Percentiles rank a stretch among this genome's conserved stretches.
Evolutionary conservation across 768 basidiomycete species (phyloP).

Genomic region (Calocera viscosa): DNA sequence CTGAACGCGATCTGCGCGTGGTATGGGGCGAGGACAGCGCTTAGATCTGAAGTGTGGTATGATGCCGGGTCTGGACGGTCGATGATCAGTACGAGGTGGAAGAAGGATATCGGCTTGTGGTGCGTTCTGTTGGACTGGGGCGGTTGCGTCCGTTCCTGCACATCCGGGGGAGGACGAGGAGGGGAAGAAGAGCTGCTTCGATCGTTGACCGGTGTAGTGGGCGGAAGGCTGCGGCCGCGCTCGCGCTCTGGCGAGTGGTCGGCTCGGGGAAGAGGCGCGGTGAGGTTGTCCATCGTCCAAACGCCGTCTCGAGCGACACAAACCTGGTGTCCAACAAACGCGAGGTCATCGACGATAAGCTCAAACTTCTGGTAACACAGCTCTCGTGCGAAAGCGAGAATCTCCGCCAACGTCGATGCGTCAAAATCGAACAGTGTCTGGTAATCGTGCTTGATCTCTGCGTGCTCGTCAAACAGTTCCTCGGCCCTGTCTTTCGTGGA

Average conservation of each 20-base stretch:
- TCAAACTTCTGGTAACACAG: conserved; percentile 94
- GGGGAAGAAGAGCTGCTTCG: not conserved
- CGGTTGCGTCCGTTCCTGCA: not conserved
- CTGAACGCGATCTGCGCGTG: conserved; percentile 85
- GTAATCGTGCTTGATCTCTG: conserved; percentile 18
- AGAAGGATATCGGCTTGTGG: conserved; percentile 28
- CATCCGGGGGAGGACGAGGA: not conserved
- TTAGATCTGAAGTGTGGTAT: conserved; percentile 42
- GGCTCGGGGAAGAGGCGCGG: not conserved
- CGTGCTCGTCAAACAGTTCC: not conserved
- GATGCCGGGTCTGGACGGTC: conserved; percentile 69
- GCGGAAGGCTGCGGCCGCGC: too few relatives aligned
- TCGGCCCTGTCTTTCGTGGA: too few relatives aligned
- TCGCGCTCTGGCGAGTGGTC: not conserved
- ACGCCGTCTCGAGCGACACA: conserved; percentile 57
- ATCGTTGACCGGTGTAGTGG: too few relatives aligned
- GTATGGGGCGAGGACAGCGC: conserved; percentile 71
- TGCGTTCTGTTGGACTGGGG: not conserved
- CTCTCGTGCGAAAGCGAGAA: conserved; percentile 59
- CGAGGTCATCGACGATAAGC: conserved; percentile 78
- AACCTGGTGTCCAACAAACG: conserved; percentile 91
- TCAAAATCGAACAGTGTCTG: conserved; percentile 60
- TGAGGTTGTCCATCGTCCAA: conserved; percentile 43
- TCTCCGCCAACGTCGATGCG: conserved; percentile 62
- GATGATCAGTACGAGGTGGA: conserved; percentile 77